These are phyloP conservation scores for Hymenoscyphus infarciens DNA, from an alignment of 2,329 filamentous ascomycete genomes.

Conservation along the genomic window DNA sequence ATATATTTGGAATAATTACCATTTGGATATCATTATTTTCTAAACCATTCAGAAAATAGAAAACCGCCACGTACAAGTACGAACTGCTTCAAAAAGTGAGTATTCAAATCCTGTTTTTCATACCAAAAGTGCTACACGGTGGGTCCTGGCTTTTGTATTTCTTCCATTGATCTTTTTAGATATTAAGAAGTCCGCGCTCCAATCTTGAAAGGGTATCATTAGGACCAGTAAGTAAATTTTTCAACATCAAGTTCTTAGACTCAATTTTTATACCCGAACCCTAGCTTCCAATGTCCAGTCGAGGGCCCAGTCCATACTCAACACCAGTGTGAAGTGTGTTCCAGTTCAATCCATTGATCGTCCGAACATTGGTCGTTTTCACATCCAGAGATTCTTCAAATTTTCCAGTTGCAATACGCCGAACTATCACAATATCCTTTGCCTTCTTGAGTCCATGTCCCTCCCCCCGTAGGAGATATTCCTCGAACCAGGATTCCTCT, in stretches of 20 bases:
- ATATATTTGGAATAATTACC: too few relatives aligned
- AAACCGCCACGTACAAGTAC: too few relatives aligned
- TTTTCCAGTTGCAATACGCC: conserved; percentile 65
- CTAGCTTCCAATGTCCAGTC: conserved; percentile 11
- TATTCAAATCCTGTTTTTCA: too few relatives aligned
- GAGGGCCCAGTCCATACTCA: conserved; percentile 32
- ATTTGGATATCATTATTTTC: too few relatives aligned
- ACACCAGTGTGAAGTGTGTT: conserved; percentile 29
- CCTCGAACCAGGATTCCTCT: conserved; percentile 73
- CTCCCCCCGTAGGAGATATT: conserved; percentile 61
- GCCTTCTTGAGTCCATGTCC: conserved; percentile 62
- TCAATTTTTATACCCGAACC: neutral
- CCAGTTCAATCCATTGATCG: conserved; percentile 33
- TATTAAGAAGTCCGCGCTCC: neutral
- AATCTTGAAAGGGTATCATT: conserved; percentile 1
- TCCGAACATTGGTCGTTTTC: conserved; percentile 34
- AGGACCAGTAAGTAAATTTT: neutral
- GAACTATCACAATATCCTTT: conserved; percentile 71
- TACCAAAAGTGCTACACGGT: neutral
- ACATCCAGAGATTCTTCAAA: conserved; percentile 47
- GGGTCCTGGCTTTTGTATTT: neutral
- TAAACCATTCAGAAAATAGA: too few relatives aligned
- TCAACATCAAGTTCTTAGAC: neutral
- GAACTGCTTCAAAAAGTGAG: too few relatives aligned
- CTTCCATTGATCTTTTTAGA: neutral